Evolutionary conservation across 192 early-diverging fungal species (phyloP).

Genomic region (Backusella psychrophila): DNA sequence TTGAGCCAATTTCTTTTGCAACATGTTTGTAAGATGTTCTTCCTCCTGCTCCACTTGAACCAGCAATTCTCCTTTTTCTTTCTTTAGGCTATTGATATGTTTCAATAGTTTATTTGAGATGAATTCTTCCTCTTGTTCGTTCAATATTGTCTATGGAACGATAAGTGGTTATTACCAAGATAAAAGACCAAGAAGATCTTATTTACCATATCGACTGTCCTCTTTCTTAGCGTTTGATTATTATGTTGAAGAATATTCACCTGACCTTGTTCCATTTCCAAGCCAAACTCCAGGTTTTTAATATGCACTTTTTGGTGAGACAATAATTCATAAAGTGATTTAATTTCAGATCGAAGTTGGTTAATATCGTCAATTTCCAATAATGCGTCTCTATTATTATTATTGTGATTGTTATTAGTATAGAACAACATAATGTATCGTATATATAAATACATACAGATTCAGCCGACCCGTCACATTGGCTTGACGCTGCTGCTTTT

Average conservation of each 20-base stretch:
- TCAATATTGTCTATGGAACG: slow-evolving; percentile 41
- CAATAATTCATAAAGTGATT: slow-evolving; percentile 1
- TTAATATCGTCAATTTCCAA: not conserved
- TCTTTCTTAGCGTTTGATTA: slow-evolving; percentile 55
- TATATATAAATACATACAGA: not conserved
- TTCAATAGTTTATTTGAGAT: slow-evolving; percentile 77
- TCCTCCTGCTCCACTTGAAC: slow-evolving; percentile 80
- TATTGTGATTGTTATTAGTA: not conserved
- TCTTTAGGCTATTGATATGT: slow-evolving; percentile 69
- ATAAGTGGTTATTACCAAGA: not conserved
- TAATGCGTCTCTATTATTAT: not conserved
- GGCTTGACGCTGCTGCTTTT: not conserved
- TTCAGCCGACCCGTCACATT: not conserved
- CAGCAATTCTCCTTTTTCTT: slow-evolving; percentile 76
- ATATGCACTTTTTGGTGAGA: slow-evolving; percentile 37
- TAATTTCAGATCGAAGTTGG: not conserved
- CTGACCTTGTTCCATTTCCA: slow-evolving; percentile 64
- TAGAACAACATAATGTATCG: not conserved
- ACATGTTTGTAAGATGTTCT: slow-evolving; percentile 75
- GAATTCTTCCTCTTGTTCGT: slow-evolving; percentile 71
- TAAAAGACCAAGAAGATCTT: not conserved
- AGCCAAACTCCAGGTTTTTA: slow-evolving; percentile 64
- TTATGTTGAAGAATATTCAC: slow-evolving; percentile 61
- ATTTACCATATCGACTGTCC: slow-evolving; percentile 56
- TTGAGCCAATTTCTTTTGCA: slow-evolving; percentile 71